Conservation (phyloP, 2,329 filamentous ascomycete species). For the Xenoacremonium recifei region DNA sequence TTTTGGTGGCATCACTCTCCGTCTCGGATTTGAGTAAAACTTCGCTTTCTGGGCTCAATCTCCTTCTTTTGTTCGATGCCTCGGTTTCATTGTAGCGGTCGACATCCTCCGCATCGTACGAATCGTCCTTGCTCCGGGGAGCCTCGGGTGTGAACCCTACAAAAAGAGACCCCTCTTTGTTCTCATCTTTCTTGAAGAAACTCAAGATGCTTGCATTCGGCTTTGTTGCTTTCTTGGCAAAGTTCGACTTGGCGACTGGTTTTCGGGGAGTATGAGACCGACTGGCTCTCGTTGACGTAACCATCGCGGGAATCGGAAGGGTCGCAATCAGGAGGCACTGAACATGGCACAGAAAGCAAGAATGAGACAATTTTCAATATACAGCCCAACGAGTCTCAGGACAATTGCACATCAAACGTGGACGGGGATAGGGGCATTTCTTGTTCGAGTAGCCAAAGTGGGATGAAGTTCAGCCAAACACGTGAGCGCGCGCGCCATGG, state of each 20-base stretch:
- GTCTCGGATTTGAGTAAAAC: too few relatives aligned
- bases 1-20: background rate
- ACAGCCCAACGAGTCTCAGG: too few relatives aligned
- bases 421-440: background rate
- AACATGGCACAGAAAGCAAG: too few relatives aligned
- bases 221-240: slow-evolving; percentile 36
- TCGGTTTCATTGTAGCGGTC: slow-evolving; percentile 34
- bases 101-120: slow-evolving; percentile 26
- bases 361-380: too few relatives aligned
- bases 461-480: slow-evolving; percentile 16
- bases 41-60: slow-evolving; percentile 23
- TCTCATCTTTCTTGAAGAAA: slow-evolving; percentile 71
- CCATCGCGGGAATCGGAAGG: slow-evolving; percentile 25
- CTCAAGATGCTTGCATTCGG: slow-evolving; percentile 67
- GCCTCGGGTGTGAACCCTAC: slow-evolving; percentile 28
- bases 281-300: slow-evolving; percentile 31
- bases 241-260: slow-evolving; percentile 16
- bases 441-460: slow-evolving; percentile 3
- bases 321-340: background rate
- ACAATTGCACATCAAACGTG: background rate
- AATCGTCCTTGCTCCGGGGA: slow-evolving; percentile 23
- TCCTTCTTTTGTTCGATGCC: slow-evolving; percentile 29
- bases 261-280: slow-evolving; percentile 34
- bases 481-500: slow-evolving; percentile 18
- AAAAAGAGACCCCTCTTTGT: slow-evolving; percentile 59